Base-by-base conservation (phyloP, 2,329 filamentous ascomycete species). In the Hypoxylon sp. region DNA sequence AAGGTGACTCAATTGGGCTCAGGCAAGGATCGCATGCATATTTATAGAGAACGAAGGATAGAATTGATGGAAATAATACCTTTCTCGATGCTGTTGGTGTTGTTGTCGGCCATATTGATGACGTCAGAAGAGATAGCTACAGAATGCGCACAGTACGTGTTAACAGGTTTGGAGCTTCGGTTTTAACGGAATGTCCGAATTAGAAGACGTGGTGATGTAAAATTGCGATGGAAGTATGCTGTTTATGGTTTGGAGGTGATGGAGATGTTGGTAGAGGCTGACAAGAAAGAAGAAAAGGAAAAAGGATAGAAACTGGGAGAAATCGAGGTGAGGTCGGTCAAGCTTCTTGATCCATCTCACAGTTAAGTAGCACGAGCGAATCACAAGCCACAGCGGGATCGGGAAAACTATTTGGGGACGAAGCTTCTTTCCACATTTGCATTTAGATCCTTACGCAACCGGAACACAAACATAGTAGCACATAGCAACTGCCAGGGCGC, bases 71-170 rank as follows among this genome's bases (percentile, higher is more conserved):
- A 52, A 51, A 24, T 39, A 66, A 63, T 78, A 79, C 77, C 77
- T 78, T 78, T 77, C 24, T 74, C 71, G 73, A 75, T 70, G 69
- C 59, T 67, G 52, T 73, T 72, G 67, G 69, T 70, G 63, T 60
- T 73, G 71, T 46, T 77, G 65, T 76, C 73, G 57, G 78, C 74
- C 78, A 79, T 79, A 62, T 74, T 75, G 76, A 79, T 79, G 77
- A 79, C 78, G 78, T 79, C 77, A 75, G 73, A 66, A 67, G 42
- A 65, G 42, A 52, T 39, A 67, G 70, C 48, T 66, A 39, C 47
- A 68, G 69, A 62, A 59, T 51, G 60, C 39, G 63, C 70, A 76
- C 73, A 74, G 76, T 76, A 35, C 61, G 29, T 60, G 60, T 55
- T 17, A 35, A 59, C 19, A 53, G 57, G 39, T 67, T 59, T 47